These are phyloP conservation scores for Scedosporium boydii DNA, from an alignment of 2,329 filamentous ascomycete species.

Conservation along the genomic window DNA sequence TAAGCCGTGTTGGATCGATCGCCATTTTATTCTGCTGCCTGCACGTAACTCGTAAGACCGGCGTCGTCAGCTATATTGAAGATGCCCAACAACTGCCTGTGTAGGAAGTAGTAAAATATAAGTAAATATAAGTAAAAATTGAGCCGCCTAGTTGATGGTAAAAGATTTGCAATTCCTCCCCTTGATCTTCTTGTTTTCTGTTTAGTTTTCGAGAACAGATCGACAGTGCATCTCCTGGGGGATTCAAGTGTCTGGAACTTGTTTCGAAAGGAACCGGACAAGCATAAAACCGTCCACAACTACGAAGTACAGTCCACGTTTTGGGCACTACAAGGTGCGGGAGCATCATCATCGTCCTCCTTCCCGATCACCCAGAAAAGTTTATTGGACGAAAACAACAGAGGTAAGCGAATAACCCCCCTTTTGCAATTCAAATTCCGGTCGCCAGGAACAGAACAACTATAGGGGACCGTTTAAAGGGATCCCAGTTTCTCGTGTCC, in stretches of 20 bases:
- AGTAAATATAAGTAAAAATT: neutral
- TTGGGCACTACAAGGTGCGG: neutral
- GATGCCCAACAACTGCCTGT: neutral
- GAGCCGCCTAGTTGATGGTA: neutral
- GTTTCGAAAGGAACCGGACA: conserved; percentile 3
- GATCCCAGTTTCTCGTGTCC: neutral
- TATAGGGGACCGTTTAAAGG: neutral
- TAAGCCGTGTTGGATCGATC: too few relatives aligned
- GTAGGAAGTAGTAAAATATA: too few relatives aligned
- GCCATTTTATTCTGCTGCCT: conserved; percentile 1
- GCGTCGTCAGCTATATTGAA: conserved; percentile 1
- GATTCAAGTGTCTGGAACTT: conserved; percentile 4
- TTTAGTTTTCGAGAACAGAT: conserved; percentile 3
- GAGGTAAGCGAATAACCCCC: neutral
- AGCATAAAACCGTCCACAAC: neutral
- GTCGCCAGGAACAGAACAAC: neutral
- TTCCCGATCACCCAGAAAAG: neutral
- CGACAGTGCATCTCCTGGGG: neutral
- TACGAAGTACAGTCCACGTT: neutral
- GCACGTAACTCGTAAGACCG: neutral
- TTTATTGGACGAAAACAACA: neutral
- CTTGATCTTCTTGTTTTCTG: neutral
- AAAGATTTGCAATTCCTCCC: neutral
- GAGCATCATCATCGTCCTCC: neutral
- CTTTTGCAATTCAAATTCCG: neutral